phyloP scores from a whole-genome alignment of 495 filamentous ascomycete species.

The Neurospora sp. region DNA sequence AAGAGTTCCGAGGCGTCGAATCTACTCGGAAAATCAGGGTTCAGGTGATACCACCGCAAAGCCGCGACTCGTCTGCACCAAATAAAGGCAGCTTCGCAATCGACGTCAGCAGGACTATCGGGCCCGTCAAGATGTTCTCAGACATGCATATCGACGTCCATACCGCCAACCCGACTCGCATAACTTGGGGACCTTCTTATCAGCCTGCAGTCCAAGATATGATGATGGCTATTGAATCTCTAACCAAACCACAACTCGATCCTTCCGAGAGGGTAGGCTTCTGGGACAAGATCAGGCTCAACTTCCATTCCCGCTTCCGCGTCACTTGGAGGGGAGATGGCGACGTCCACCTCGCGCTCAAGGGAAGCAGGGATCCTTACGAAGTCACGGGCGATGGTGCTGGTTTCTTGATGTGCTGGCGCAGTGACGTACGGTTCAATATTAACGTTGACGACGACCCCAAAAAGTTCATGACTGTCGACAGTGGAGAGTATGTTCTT shows the following conservation, averaged over 20 bases:
- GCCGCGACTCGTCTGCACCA: constrained; percentile 20
- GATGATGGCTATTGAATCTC: constrained; percentile 99
- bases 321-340: constrained; percentile 91
- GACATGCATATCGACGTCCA: constrained; percentile 87
- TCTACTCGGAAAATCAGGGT: constrained; percentile 73
- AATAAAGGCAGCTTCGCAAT: constrained; percentile 61
- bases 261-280: constrained; percentile 90
- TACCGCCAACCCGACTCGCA: constrained; percentile 78
- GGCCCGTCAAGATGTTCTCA: constrained; percentile 94
- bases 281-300: constrained; percentile 97
- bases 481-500: constrained; percentile 87
- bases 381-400: constrained; percentile 84
- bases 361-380: constrained; percentile 90
- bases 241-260: constrained; percentile 91
- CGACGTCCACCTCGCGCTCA: constrained; percentile 88
- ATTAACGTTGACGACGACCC: constrained; percentile 76
- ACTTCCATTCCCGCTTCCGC: constrained; percentile 84
- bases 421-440: constrained; percentile 79
- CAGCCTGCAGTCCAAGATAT: constrained; percentile 98
- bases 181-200: constrained; percentile 95
- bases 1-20: constrained; percentile 73
- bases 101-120: constrained; percentile 82
- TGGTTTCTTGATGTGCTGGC: constrained; percentile 96
- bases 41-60: constrained; percentile 67
- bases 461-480: constrained; percentile 86